Evolutionary conservation across 2,329 filamentous ascomycete species (phyloP).

Genomic region (Metarhizium humberi): DNA sequence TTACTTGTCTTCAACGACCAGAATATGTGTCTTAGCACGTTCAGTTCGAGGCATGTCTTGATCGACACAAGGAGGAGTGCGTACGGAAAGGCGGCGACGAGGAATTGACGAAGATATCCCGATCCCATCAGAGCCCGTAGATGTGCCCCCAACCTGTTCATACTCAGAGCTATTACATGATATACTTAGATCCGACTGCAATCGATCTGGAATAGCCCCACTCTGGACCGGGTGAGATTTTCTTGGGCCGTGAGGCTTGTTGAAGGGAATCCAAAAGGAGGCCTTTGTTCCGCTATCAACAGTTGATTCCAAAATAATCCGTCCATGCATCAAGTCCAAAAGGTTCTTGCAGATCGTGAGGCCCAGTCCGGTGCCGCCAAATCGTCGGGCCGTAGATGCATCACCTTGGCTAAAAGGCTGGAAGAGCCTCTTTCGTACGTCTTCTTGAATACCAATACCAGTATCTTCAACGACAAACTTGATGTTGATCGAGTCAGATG

Average conservation of each 20-base stretch:
- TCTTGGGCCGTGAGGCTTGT: slow-evolving; percentile 48
- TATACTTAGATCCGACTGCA: slow-evolving; percentile 54
- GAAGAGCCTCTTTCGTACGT: slow-evolving; percentile 64
- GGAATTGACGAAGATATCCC: slow-evolving; percentile 13
- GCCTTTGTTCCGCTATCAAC: slow-evolving; percentile 63
- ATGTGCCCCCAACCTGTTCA: slow-evolving; percentile 36
- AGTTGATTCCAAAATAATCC: slow-evolving; percentile 61
- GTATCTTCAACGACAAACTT: slow-evolving; percentile 69
- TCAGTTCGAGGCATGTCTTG: slow-evolving; percentile 45
- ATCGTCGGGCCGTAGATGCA: slow-evolving; percentile 67
- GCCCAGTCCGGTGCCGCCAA: slow-evolving; percentile 69
- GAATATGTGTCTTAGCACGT: slow-evolving; percentile 54
- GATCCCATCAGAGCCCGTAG: slow-evolving; percentile 18
- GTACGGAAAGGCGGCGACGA: slow-evolving; percentile 23
- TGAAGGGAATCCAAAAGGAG: slow-evolving; percentile 69
- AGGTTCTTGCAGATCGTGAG: slow-evolving; percentile 76
- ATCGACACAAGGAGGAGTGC: slow-evolving; percentile 28
- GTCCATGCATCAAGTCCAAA: slow-evolving; percentile 68
- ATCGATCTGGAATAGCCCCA: slow-evolving; percentile 55
- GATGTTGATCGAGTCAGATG: slow-evolving; percentile 54
- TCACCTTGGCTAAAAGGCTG: slow-evolving; percentile 77
- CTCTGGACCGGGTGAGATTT: slow-evolving; percentile 48
- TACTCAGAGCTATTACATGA: slow-evolving; percentile 61
- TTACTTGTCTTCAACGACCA: slow-evolving; percentile 76
- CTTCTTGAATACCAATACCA: slow-evolving; percentile 73